Conservation (phyloP, 2,329 filamentous ascomycete genomes). For the Exophiala alcalophila region DNA sequence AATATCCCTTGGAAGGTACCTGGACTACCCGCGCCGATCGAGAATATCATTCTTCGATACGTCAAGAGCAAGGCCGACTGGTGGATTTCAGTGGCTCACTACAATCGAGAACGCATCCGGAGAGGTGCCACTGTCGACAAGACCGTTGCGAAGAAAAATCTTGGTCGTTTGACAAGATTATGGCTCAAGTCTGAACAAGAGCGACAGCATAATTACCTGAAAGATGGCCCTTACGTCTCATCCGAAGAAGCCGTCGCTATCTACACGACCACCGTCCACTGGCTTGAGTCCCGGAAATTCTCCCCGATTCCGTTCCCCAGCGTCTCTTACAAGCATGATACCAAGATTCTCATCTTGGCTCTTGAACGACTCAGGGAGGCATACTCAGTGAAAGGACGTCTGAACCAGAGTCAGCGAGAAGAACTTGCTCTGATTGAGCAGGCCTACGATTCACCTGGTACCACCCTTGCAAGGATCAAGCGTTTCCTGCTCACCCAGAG, state of each 20-base stretch:
- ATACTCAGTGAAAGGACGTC: slow-evolving; percentile 92
- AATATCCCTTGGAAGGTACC: slow-evolving; percentile 99
- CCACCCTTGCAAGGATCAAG: slow-evolving; percentile 93
- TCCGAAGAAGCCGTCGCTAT: slow-evolving; percentile 98
- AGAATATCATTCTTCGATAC: slow-evolving; percentile 97
- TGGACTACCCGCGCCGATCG: slow-evolving; percentile 90
- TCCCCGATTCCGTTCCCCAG: slow-evolving; percentile 98
- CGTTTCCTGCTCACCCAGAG: slow-evolving; percentile 93
- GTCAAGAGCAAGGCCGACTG: slow-evolving; percentile 99
- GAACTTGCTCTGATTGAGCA: slow-evolving; percentile 96
- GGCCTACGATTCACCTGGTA: slow-evolving; percentile 95
- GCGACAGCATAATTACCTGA: slow-evolving; percentile 98
- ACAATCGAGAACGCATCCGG: slow-evolving; percentile 95
- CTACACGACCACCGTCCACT: slow-evolving; percentile 97
- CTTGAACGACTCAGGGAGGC: slow-evolving; percentile 89
- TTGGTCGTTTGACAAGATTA: slow-evolving; percentile 86
- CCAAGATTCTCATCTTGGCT: slow-evolving; percentile 94
- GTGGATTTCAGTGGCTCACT: slow-evolving; percentile 99
- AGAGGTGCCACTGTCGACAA: slow-evolving; percentile 97
- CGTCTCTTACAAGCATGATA: slow-evolving; percentile 99
- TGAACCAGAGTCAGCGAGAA: slow-evolving; percentile 97
- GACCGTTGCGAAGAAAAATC: slow-evolving; percentile 98
- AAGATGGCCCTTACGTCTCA: slow-evolving; percentile 96
- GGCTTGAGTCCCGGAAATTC: slow-evolving; percentile 97
- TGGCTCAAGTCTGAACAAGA: slow-evolving; percentile 99